Evolutionary conservation across 2,329 filamentous ascomycete genomes (phyloP), one percentile per base, ranked within the genome.

Genomic region (Fusarium drepaniforme): DNA sequence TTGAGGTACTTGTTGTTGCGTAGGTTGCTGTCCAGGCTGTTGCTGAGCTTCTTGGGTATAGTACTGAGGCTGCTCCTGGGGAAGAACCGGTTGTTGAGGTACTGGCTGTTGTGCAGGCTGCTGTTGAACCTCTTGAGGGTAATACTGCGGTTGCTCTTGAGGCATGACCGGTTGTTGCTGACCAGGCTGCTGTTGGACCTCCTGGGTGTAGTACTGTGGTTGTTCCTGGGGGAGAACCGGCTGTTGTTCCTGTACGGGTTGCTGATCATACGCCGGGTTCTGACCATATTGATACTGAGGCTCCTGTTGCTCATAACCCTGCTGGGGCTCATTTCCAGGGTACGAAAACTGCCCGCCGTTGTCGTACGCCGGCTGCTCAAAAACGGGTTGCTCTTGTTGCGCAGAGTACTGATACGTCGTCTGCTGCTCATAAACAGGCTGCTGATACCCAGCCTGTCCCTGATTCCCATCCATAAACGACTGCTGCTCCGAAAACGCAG

Each of bases 351-450:
- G 70, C 4, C 65, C 46, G 0, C 64, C 57, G 1, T 60, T 53
- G 1, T 59, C 70, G 2, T 74, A 71, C 16, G 46, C 53, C 8
- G 23, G n/a, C 4, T 75, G 73, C 4, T 73, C 66, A 7, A 68
- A 73, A 0, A 40, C 33, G 3, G 70, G 60, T 33, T 75, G 72
- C 1, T 53, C 59, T 9, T 61, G 23, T 15, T 75, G 70, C 1
- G 37, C 33, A 0, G 70, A 56, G 4, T 62, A 73, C 25, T 76
- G 74, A 4, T 68, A 61, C 3, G 42, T n/a, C 1, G 67, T 18
- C 12, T 76, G 74, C 2, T 77, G 73, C 21, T 74, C 67, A 5
- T 33, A 77, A 0, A 25, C 35, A 1, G 65, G 38, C 4, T 77
- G 73, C 18, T 75, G 73, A 3, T 73, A 75, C n/a, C 56, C 58